These are phyloP conservation scores for Galeopsis tetrahit DNA, from an alignment of 257 asterid genomes.

Conservation along the genomic window DNA sequence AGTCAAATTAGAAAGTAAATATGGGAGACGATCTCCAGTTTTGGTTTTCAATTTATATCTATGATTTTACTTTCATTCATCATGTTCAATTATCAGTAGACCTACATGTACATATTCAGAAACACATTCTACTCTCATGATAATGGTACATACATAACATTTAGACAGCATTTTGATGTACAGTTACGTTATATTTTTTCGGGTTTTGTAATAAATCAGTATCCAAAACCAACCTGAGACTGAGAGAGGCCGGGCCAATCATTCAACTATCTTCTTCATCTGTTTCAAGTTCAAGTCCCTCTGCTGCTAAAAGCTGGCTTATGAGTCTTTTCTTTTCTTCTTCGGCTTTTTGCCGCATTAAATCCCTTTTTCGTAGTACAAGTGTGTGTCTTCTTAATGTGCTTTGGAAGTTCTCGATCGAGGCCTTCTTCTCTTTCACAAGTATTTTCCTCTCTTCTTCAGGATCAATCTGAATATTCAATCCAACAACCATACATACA, in stretches of 20 bases:
- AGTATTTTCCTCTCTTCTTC: constrained; percentile 89
- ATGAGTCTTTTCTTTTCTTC: constrained; percentile 72
- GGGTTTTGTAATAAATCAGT: constrained; percentile 1
- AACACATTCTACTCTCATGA: not conserved
- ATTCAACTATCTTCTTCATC: constrained; percentile 59
- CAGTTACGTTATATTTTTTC: constrained; percentile 11
- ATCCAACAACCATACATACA: not conserved
- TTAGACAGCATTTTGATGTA: constrained; percentile 22
- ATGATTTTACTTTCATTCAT: not conserved
- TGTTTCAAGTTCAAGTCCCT: constrained; percentile 88
- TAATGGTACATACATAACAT: not conserved
- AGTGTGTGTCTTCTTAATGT: constrained; percentile 84
- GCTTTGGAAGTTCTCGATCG: constrained; percentile 65
- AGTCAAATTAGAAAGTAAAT: constrained; percentile 33
- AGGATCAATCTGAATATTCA: constrained; percentile 69
- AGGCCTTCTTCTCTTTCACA: constrained; percentile 82
- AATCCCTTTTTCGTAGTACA: constrained; percentile 75
- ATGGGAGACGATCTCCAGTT: constrained; percentile 30
- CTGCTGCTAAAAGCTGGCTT: constrained; percentile 84
- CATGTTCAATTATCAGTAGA: not conserved
- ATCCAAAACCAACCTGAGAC: constrained; percentile 9
- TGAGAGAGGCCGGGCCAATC: no score
- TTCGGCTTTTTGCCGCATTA: constrained; percentile 77
- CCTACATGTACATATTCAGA: not conserved
- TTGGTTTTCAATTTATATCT: constrained; percentile 21